A percentile compares a stretch with the other conserved stretches of the same genome.
Evolutionary conservation across 371 early-diverging fungal genomes (phyloP).

Genomic region (Phascolomyces articulosus): DNA sequence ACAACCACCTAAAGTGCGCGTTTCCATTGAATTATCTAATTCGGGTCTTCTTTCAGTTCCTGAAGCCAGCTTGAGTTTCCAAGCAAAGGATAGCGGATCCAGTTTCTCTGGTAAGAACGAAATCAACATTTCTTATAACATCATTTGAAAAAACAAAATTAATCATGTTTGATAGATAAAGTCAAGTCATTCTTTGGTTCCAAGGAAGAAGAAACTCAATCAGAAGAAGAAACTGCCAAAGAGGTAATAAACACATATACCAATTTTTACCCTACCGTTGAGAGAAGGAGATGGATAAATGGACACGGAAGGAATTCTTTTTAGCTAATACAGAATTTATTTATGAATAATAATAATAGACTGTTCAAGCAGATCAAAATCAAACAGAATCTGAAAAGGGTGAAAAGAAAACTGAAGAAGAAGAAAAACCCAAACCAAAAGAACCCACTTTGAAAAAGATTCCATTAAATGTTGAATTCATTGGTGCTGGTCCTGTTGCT

Average conservation of each 20-base stretch:
- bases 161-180: constrained; percentile 40
- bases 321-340: no score
- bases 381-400: constrained; percentile 9
- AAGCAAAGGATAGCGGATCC: constrained; percentile 41
- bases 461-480: constrained; percentile 43
- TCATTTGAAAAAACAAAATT: neutral
- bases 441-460: constrained; percentile 45
- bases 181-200: constrained; percentile 81
- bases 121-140: neutral
- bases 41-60: constrained; percentile 69
- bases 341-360: neutral
- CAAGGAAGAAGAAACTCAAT: constrained; percentile 34
- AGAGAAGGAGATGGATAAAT: no score
- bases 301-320: no score
- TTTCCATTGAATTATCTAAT: constrained; percentile 70
- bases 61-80: constrained; percentile 58
- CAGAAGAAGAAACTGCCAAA: constrained; percentile 16
- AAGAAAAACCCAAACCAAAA: constrained; percentile 21
- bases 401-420: constrained; percentile 11
- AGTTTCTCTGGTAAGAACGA: constrained; percentile 34
- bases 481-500: constrained; percentile 44
- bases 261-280: no score
- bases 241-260: constrained; percentile 7
- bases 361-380: neutral
- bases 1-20: constrained; percentile 81